Evolutionary conservation across 108 stramenopile genomes (phyloP), one percentile per base, ranked within the genome.

Genomic region (Skeletonema marinoi): DNA sequence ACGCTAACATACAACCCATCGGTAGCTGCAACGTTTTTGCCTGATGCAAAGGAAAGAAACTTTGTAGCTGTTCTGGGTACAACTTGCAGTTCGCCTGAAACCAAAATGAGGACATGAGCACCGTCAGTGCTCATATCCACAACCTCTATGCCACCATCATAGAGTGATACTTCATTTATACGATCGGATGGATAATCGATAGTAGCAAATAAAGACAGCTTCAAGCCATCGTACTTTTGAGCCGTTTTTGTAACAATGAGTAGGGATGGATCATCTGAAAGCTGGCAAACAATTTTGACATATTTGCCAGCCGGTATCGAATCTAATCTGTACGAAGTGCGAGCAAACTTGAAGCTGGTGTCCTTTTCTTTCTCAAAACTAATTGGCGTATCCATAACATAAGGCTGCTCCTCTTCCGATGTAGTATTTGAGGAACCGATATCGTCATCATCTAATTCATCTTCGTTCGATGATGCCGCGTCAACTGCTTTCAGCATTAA

Each of bases 321-420:
- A 7, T 81, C 70, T 10, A 92, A 16, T 25, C 87, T 73, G 42
- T 89, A 92, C n/a, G 91, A 87, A 8, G 35, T 71, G 35, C 91
- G 73, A 9, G 91, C 88, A 65, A 92, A 89, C 6, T 68, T 65
- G 39, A 86, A 65, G 19, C 63, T 74, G 4, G 7, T 32, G 4
- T 69, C 58, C 19, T 72, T 65, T 60, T 75, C 44, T 32, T 64
- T 19, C 12, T 50, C 62, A 75, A 84, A 38, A 68, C 36, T 50
- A 58, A 77, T 56, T 70, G 71, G 73, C 10, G 70, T 31, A 32
- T 75, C 82, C 60, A 81, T 74, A 2, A 64, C 68, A 39, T 68
- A 69, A 21, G 68, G 42, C 48, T 78, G 39, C 25, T 65, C 58
- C 25, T 65, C 58, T 35, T 8, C 39, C 51, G 32, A 8, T 8